Conservation (phyloP, 2,329 filamentous ascomycete genomes). For the Xylariales sp. region DNA sequence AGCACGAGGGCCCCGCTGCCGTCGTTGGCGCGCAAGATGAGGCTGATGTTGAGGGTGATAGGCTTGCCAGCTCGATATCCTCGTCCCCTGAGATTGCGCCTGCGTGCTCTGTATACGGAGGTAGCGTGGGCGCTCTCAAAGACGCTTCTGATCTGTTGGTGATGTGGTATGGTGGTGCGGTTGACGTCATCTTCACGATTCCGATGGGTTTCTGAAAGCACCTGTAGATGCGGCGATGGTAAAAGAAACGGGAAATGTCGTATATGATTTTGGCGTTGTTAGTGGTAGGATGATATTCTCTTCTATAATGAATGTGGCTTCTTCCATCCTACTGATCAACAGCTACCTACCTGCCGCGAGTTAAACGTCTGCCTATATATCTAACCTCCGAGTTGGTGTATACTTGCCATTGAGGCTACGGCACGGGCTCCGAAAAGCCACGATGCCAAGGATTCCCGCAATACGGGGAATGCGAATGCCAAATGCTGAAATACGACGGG, state of each 20-base stretch:
- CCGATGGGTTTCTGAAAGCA: background rate
- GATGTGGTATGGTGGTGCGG: conserved; percentile 18
- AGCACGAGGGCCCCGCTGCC: background rate
- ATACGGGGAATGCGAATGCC: conserved; percentile 34
- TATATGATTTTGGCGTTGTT: background rate
- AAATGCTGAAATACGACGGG: conserved; percentile 1
- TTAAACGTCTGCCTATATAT: conserved; percentile 22
- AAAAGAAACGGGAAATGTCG: background rate
- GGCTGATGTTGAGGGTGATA: conserved; percentile 25
- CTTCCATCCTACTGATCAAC: background rate
- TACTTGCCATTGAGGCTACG: conserved; percentile 11
- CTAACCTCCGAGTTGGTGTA: background rate
- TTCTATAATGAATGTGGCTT: background rate
- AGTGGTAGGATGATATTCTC: background rate
- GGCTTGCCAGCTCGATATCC: conserved; percentile 29
- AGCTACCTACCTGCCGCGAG: conserved; percentile 2
- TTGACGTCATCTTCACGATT: conserved; percentile 23
- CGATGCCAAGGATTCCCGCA: conserved; percentile 14
- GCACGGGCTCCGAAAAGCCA: conserved; percentile 2
- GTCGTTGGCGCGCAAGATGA: conserved; percentile 7
- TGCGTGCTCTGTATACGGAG: conserved; percentile 32
- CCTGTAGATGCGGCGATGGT: background rate
- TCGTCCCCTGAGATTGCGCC: background rate
- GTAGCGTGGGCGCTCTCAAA: conserved; percentile 21
- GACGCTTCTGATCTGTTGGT: conserved; percentile 21